Conservation (phyloP, 1,284 basidiomycete genomes). For the Irpex rosettiformis region DNA sequence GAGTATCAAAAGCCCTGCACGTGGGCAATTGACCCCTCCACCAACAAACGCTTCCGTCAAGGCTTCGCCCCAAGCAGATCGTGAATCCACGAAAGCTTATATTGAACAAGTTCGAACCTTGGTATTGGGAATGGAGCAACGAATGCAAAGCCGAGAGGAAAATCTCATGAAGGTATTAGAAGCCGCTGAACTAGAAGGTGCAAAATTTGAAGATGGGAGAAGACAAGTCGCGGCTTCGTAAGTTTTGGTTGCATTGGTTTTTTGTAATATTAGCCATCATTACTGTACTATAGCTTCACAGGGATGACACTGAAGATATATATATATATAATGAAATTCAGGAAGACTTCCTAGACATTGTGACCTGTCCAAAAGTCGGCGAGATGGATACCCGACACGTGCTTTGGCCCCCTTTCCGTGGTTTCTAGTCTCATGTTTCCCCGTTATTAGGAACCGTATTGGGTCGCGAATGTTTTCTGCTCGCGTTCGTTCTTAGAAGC, state of each 20-base stretch:
- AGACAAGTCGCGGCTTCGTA: not conserved
- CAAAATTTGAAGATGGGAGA: constrained; percentile 41
- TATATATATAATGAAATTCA: too few species aligned
- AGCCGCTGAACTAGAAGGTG: constrained; percentile 56
- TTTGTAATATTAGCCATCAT: not conserved
- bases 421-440: too few species aligned
- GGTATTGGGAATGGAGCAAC: constrained; percentile 74
- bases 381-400: too few species aligned
- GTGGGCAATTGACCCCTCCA: constrained; percentile 4
- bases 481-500: too few species aligned
- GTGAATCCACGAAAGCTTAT: constrained; percentile 45
- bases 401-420: too few species aligned
- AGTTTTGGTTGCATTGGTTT: not conserved
- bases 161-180: constrained; percentile 57
- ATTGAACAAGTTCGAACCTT: constrained; percentile 69
- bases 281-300: not conserved
- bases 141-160: constrained; percentile 61
- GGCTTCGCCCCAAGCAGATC: constrained; percentile 11
- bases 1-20: constrained; percentile 13
- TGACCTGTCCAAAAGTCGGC: too few species aligned
- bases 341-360: too few species aligned
- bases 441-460: too few species aligned
- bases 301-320: not conserved
- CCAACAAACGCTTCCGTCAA: constrained; percentile 8
- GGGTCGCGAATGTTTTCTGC: too few species aligned